A percentile compares a stretch with the other conserved stretches of the same genome.
phyloP scores from a whole-genome alignment of 192 early-diverging fungal species.

The Rhizophlyctis rosea region DNA sequence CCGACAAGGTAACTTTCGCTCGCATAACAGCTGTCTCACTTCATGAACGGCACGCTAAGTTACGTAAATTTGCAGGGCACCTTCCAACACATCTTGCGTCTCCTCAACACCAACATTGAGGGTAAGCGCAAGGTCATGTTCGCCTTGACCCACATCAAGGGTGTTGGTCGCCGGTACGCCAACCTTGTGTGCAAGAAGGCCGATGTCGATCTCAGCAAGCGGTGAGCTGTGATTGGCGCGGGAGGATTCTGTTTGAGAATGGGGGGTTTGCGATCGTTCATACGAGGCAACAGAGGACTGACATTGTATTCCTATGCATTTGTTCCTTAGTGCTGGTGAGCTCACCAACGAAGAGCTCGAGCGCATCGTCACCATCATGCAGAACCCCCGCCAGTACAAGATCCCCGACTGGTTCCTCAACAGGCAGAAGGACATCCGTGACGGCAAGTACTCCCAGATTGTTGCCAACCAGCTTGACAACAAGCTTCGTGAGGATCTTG shows the following conservation, averaged over 20 bases:
- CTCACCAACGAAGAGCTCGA: constrained; percentile 96
- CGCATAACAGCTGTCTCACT: too few relatives aligned
- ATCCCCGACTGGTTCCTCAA: constrained; percentile 99
- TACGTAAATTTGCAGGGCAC: too few relatives aligned
- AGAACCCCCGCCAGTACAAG: constrained; percentile 99
- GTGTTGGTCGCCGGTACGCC: constrained; percentile 97
- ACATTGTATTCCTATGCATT: neutral
- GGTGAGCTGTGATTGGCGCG: constrained; percentile 54
- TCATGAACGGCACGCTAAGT: too few relatives aligned
- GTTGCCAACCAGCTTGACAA: constrained; percentile 93
- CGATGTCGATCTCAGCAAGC: constrained; percentile 95
- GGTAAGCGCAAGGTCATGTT: constrained; percentile 93
- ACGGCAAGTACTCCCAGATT: constrained; percentile 93
- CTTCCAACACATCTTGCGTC: constrained; percentile 98
- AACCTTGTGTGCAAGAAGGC: constrained; percentile 99
- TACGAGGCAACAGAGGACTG: constrained; percentile 21
- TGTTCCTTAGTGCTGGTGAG: constrained; percentile 82
- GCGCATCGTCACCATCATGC: constrained; percentile 96
- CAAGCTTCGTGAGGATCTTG: constrained; percentile 97
- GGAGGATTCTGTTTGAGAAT: too few relatives aligned
- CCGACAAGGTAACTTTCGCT: too few relatives aligned
- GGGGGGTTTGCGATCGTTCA: too few relatives aligned
- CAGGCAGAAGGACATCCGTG: constrained; percentile 97
- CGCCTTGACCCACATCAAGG: constrained; percentile 95
- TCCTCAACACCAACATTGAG: constrained; percentile 98